These are phyloP conservation scores for Oenanthe javanica DNA, from an alignment of 140 eudicot species.

Conservation along the genomic window DNA sequence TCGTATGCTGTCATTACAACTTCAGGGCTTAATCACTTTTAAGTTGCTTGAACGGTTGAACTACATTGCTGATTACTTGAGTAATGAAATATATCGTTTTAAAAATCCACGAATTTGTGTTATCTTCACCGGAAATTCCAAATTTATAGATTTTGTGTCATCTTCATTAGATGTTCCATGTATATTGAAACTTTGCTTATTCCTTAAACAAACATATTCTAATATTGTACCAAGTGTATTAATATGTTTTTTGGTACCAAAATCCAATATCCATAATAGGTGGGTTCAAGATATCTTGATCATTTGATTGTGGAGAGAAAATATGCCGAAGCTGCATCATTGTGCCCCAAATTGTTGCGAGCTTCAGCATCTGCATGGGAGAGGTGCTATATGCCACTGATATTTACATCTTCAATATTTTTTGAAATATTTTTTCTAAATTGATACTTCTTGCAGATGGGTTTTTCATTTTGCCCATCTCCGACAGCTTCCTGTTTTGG, in stretches of 20 bases:
- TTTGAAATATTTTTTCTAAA: neutral
- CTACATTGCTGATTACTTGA: neutral
- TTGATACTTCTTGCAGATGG: conserved; percentile 57
- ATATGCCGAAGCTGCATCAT: conserved; percentile 95
- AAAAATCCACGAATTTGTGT: neutral
- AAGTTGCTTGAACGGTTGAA: neutral
- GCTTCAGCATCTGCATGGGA: conserved; percentile 99
- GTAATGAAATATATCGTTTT: neutral
- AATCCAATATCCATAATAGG: conserved; percentile 35
- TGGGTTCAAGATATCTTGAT: conserved; percentile 88
- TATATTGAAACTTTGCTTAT: neutral
- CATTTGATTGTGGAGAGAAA: conserved; percentile 94
- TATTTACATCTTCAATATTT: neutral
- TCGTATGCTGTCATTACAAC: neutral
- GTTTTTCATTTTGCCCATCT: conserved; percentile 98
- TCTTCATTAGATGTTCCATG: neutral
- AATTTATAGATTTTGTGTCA: neutral
- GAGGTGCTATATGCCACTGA: conserved; percentile 34
- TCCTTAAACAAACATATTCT: neutral
- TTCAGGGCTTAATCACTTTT: neutral
- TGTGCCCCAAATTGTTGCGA: conserved; percentile 87
- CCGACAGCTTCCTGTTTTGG: conserved; percentile 95
- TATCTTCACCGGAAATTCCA: neutral
- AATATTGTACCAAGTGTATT: neutral
- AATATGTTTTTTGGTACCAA: conserved; percentile 1